phyloP scores from a whole-genome alignment of 768 basidiomycete genomes.

The Phylloporus sp. region DNA sequence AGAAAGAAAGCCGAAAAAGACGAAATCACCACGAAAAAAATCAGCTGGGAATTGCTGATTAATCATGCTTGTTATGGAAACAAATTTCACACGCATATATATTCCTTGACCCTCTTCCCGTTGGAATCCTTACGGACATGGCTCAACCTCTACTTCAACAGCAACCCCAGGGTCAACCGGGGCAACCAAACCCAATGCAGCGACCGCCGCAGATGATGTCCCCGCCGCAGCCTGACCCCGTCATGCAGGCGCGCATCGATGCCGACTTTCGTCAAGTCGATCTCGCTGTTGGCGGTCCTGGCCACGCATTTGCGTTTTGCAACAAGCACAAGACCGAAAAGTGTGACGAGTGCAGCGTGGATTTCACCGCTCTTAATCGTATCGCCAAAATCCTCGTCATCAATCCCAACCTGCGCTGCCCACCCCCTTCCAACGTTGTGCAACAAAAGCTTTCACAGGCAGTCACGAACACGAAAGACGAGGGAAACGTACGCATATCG shows the following conservation, averaged over 20 bases:
- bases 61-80: conserved; percentile 2
- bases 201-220: conserved; percentile 41
- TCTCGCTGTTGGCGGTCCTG: conserved; percentile 50
- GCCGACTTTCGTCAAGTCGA: conserved; percentile 60
- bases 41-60: conserved; percentile 27
- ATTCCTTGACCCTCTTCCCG: neutral
- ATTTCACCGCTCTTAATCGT: conserved; percentile 74
- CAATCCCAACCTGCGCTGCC: conserved; percentile 71
- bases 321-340: conserved; percentile 64
- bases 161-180: conserved; percentile 40
- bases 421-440: conserved; percentile 74
- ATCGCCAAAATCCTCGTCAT: conserved; percentile 64
- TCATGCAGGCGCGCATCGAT: conserved; percentile 74
- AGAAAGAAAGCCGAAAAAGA: conserved; percentile 21
- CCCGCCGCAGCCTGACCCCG: conserved; percentile 58
- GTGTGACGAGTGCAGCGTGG: conserved; percentile 68
- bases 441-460: conserved; percentile 72
- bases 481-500: conserved; percentile 79
- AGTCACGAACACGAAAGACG: conserved; percentile 81
- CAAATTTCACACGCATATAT: conserved; percentile 10
- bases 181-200: conserved; percentile 28
- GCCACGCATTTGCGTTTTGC: conserved; percentile 59
- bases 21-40: conserved; percentile 23
- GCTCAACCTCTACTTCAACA: conserved; percentile 63
- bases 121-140: conserved; percentile 35